These are phyloP conservation scores for Aspergillus vadensis DNA, from an alignment of 2,329 filamentous ascomycete genomes.

Conservation along the genomic window DNA sequence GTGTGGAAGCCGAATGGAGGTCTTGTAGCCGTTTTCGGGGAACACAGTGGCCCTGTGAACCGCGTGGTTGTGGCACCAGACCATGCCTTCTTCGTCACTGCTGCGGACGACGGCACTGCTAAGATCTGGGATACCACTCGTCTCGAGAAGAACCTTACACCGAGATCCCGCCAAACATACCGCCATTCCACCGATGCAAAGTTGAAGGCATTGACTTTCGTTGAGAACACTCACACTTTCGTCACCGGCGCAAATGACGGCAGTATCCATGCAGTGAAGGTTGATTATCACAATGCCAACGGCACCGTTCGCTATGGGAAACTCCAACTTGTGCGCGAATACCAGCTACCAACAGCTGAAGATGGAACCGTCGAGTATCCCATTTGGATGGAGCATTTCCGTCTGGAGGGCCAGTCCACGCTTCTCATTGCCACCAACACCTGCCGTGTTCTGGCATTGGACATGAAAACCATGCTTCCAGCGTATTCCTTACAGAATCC, in stretches of 20 bases:
- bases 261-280: slow-evolving; percentile 83
- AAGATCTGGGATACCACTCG: slow-evolving; percentile 92
- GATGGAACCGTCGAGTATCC: slow-evolving; percentile 66
- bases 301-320: slow-evolving; percentile 74
- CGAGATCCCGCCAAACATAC: slow-evolving; percentile 84
- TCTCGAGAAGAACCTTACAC: slow-evolving; percentile 86
- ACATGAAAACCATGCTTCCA: slow-evolving; percentile 81
- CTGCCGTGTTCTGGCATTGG: slow-evolving; percentile 79
- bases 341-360: slow-evolving; percentile 60
- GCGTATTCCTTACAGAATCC: slow-evolving; percentile 83
- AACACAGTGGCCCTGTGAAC: slow-evolving; percentile 81
- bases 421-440: slow-evolving; percentile 83
- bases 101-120: slow-evolving; percentile 84
- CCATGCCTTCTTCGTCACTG: slow-evolving; percentile 92
- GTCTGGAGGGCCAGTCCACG: slow-evolving; percentile 76
- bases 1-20: slow-evolving; percentile 83
- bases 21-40: slow-evolving; percentile 83
- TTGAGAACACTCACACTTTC: slow-evolving; percentile 93
- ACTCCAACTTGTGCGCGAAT: slow-evolving; percentile 73
- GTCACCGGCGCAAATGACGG: slow-evolving; percentile 88
- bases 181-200: slow-evolving; percentile 70
- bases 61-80: slow-evolving; percentile 82
- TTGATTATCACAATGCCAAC: slow-evolving; percentile 64
- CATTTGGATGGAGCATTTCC: slow-evolving; percentile 91
- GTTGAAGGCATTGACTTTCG: slow-evolving; percentile 82